Conservation (phyloP, 1,284 basidiomycete genomes). For the Phellopilus nigrolimitatus region DNA sequence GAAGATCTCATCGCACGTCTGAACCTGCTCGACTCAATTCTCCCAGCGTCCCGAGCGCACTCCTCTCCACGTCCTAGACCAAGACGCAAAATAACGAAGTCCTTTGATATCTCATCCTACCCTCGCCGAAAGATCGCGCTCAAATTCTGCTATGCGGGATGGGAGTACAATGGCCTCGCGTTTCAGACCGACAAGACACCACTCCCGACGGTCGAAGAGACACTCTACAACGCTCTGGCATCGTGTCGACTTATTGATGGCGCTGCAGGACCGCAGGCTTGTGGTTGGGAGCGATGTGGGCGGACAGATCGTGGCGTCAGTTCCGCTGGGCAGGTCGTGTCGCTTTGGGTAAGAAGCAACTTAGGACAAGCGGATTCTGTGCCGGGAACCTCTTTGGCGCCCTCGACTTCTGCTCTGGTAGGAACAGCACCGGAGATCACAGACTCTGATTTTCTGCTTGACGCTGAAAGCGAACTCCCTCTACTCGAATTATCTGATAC, state of each 20-base stretch:
- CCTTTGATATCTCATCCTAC: conserved; percentile 65
- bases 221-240: conserved; percentile 79
- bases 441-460: not conserved
- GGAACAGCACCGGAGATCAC: not conserved
- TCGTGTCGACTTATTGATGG: conserved; percentile 73
- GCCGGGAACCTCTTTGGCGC: conserved; percentile 5
- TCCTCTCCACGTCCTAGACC: conserved; percentile 6
- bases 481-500: conserved; percentile 24
- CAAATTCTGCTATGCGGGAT: conserved; percentile 90
- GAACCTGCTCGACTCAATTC: conserved; percentile 34
- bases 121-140: conserved; percentile 86
- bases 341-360: conserved; percentile 81
- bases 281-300: conserved; percentile 89
- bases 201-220: conserved; percentile 87
- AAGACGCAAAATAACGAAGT: conserved; percentile 25
- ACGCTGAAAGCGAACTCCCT: conserved; percentile 16
- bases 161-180: conserved; percentile 88
- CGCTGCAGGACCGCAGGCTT: conserved; percentile 73
- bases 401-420: not conserved
- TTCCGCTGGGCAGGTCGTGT: conserved; percentile 91
- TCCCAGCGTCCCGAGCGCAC: conserved; percentile 20
- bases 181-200: conserved; percentile 66
- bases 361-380: conserved; percentile 28
- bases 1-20: conserved; percentile 66
- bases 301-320: conserved; percentile 95